These are phyloP conservation scores for Xylaria sp. DNA, from an alignment of 2,329 filamentous ascomycete species.

Conservation along the genomic window DNA sequence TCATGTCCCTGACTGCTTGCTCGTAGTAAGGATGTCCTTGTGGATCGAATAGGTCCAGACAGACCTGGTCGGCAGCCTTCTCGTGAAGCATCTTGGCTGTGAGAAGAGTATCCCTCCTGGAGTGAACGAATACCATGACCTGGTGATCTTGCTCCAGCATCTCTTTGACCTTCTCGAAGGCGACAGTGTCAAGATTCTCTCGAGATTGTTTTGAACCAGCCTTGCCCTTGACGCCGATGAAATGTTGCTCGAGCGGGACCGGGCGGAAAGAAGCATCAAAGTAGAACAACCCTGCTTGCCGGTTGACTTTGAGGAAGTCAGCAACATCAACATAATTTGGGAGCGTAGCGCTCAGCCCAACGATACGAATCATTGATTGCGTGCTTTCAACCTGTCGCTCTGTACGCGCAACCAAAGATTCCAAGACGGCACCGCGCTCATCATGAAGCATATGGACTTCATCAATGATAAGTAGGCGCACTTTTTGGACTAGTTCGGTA, in stretches of 20 bases:
- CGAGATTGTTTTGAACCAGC: conserved; percentile 81
- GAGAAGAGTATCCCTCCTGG: conserved; percentile 89
- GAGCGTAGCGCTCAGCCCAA: conserved; percentile 93
- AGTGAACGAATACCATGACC: conserved; percentile 99
- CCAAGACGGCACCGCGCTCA: conserved; percentile 93
- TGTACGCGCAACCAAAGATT: conserved; percentile 94
- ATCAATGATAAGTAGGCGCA: conserved; percentile 94
- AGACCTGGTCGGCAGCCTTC: conserved; percentile 84
- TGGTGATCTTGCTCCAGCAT: conserved; percentile 95
- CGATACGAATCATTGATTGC: conserved; percentile 94
- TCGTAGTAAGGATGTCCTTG: conserved; percentile 82
- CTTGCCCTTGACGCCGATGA: conserved; percentile 95
- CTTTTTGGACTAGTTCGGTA: conserved; percentile 97
- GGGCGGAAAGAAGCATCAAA: conserved; percentile 96
- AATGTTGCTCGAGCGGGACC: conserved; percentile 96
- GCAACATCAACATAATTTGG: conserved; percentile 98
- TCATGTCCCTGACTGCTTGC: conserved; percentile 83
- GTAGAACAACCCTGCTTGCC: conserved; percentile 92
- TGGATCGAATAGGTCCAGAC: conserved; percentile 85
- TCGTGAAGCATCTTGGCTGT: conserved; percentile 88
- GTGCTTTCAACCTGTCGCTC: conserved; percentile 98
- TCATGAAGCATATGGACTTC: conserved; percentile 99
- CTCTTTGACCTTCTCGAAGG: conserved; percentile 93
- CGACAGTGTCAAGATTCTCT: conserved; percentile 87
- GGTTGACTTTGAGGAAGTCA: conserved; percentile 96